A percentile compares a stretch with the other conserved stretches of the same genome.
Conservation (phyloP, 345 rosid genomes). For the Eucalyptus polyanthemos region DNA sequence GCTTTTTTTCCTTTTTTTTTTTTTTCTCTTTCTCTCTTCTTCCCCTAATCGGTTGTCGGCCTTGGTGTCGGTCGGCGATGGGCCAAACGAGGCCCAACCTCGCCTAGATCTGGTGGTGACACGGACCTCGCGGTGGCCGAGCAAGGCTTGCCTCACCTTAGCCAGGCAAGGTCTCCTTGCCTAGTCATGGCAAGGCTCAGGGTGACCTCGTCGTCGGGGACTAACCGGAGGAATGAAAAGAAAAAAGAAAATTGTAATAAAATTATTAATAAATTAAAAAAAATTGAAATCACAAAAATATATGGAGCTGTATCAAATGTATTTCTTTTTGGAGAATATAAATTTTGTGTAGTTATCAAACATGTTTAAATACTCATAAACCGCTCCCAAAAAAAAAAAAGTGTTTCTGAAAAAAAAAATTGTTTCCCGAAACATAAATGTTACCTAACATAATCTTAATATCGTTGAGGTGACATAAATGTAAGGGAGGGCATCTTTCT, state of each 20-base stretch:
- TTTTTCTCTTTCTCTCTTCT: fast-evolving
- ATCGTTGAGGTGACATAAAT: not conserved
- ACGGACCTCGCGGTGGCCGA: fast-evolving
- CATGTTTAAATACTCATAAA: fast-evolving
- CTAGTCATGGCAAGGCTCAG: too few relatives aligned
- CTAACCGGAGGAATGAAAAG: too few relatives aligned
- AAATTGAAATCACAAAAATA: fast-evolving
- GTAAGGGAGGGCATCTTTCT: not conserved
- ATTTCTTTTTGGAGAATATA: fast-evolving
- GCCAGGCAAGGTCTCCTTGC: too few relatives aligned
- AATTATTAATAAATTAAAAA: too few relatives aligned
- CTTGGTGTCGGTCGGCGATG: fast-evolving
- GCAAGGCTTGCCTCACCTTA: too few relatives aligned
- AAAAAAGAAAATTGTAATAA: too few relatives aligned
- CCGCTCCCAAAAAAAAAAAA: fast-evolving
- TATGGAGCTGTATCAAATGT: fast-evolving
- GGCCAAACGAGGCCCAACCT: fast-evolving
- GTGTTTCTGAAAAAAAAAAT: fast-evolving
- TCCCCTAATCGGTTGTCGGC: fast-evolving
- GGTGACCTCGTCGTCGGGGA: too few relatives aligned
- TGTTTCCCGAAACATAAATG: fast-evolving
- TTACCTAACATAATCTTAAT: fast-evolving
- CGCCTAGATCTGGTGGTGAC: fast-evolving
- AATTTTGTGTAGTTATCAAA: too few relatives aligned
- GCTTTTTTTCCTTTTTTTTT: too few relatives aligned